A percentile compares a stretch with the other conserved stretches of the same genome.
Evolutionary conservation across 1,139 yeast genomes (phyloP).

Genomic region (Dujonia santamariae): DNA sequence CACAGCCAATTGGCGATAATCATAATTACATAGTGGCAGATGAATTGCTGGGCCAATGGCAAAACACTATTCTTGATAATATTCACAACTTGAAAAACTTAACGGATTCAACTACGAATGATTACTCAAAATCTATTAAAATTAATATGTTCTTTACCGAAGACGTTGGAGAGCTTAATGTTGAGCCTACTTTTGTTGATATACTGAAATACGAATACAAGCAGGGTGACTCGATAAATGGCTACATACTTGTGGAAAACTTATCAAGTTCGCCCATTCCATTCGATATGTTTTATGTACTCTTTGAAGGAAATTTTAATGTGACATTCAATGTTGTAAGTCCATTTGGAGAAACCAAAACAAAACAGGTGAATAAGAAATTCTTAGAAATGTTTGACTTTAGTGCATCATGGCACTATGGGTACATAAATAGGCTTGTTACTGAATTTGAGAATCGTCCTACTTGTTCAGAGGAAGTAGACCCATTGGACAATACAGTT

Average conservation of each 20-base stretch:
- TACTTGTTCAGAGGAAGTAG: slow-evolving; percentile 17
- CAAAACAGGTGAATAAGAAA: slow-evolving; percentile 12
- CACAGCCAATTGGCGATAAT: slow-evolving; percentile 9
- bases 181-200: slow-evolving; percentile 28
- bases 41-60: slow-evolving; percentile 32
- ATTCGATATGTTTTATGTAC: slow-evolving; percentile 42
- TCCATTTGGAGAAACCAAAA: neutral
- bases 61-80: slow-evolving; percentile 38
- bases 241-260: slow-evolving; percentile 31
- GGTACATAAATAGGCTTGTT: slow-evolving; percentile 29
- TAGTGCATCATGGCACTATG: slow-evolving; percentile 36
- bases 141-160: slow-evolving; percentile 33
- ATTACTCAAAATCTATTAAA: slow-evolving; percentile 23
- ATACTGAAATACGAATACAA: slow-evolving; percentile 35
- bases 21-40: slow-evolving; percentile 25
- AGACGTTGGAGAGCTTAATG: slow-evolving; percentile 30
- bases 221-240: slow-evolving; percentile 41
- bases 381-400: slow-evolving; percentile 46
- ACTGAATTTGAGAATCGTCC: slow-evolving; percentile 21
- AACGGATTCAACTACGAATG: slow-evolving; percentile 23
- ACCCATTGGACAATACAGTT: slow-evolving; percentile 27
- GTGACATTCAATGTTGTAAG: slow-evolving; percentile 10
- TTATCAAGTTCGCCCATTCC: slow-evolving; percentile 23
- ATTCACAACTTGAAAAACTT: slow-evolving; percentile 33
- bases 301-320: slow-evolving; percentile 36